Evolutionary conservation across 495 filamentous ascomycete genomes (phyloP).

Genomic region (Annulohypoxylon stygium): DNA sequence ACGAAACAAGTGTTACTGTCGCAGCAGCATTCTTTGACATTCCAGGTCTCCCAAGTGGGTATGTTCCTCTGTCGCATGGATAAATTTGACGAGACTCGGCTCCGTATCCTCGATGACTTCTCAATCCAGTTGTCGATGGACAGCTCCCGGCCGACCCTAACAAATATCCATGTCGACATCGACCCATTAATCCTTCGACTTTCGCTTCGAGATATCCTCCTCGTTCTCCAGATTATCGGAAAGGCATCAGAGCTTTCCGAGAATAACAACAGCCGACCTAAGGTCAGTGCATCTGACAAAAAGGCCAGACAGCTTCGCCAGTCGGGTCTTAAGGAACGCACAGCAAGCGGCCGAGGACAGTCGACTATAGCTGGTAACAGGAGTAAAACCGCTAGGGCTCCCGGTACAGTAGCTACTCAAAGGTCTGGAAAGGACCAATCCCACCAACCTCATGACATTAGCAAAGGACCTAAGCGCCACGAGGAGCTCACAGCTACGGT

Average conservation of each 20-base stretch:
- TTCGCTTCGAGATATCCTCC: slow-evolving; percentile 92
- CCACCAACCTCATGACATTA: slow-evolving; percentile 53
- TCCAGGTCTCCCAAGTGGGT: slow-evolving; percentile 91
- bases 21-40: slow-evolving; percentile 91
- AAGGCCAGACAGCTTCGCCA: slow-evolving; percentile 77
- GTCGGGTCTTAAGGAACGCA: slow-evolving; percentile 68
- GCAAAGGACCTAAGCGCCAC: slow-evolving; percentile 57
- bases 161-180: slow-evolving; percentile 85
- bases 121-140: slow-evolving; percentile 91
- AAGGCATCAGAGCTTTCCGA: slow-evolving; percentile 90
- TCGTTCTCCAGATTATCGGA: slow-evolving; percentile 92
- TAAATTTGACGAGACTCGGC: slow-evolving; percentile 84
- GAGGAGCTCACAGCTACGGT: slow-evolving; percentile 88
- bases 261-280: slow-evolving; percentile 61
- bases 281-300: slow-evolving; percentile 55
- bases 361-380: slow-evolving; percentile 68
- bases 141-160: slow-evolving; percentile 75
- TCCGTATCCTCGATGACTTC: slow-evolving; percentile 96
- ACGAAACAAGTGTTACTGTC: slow-evolving; percentile 94
- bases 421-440: slow-evolving; percentile 36
- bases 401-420: slow-evolving; percentile 33
- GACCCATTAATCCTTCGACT: slow-evolving; percentile 94
- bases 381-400: slow-evolving; percentile 35
- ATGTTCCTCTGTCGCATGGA: slow-evolving; percentile 99
- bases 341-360: slow-evolving; percentile 72